Percentiles rank a stretch among this genome's conserved stretches.
Evolutionary conservation across 352 stramenopile genomes (phyloP).

Genomic region (Phytophthora pini): DNA sequence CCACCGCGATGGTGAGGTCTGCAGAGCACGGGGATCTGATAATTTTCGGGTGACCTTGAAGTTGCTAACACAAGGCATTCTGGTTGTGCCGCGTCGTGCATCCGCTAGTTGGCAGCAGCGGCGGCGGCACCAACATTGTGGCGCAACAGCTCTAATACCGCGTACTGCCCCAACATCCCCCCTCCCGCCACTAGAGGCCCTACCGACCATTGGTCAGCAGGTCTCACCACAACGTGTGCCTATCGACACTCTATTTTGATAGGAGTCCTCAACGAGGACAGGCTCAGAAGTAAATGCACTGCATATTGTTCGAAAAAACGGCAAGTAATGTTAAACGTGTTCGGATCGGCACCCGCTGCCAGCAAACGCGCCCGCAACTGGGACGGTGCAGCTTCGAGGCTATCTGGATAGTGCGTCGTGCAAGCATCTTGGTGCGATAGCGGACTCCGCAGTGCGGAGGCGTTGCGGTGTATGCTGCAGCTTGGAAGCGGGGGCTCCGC

Average conservation of each 20-base stretch:
- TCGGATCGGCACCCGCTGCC: not conserved
- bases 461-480: too few relatives aligned
- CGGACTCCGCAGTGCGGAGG: too few relatives aligned
- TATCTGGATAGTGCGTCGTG: too few relatives aligned
- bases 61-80: slow-evolving; percentile 1
- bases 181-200: too few relatives aligned
- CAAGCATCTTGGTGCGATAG: too few relatives aligned
- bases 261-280: not conserved
- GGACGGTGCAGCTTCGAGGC: slow-evolving; percentile 5
- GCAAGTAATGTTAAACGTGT: slow-evolving; percentile 13
- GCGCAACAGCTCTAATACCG: too few relatives aligned
- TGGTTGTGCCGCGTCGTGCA: not conserved
- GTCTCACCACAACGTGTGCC: slow-evolving; percentile 1
- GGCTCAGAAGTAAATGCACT: too few relatives aligned
- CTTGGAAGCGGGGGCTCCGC: too few relatives aligned
- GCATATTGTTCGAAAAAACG: slow-evolving; percentile 21
- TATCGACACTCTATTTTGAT: not conserved
- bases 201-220: too few relatives aligned
- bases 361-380: not conserved
- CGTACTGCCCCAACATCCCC: too few relatives aligned
- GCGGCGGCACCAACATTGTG: not conserved
- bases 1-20: slow-evolving; percentile 21
- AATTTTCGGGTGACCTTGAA: slow-evolving; percentile 24
- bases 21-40: slow-evolving; percentile 26
- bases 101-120: not conserved